These are phyloP conservation scores for Aspergillus glaucus DNA, from an alignment of 2,329 filamentous ascomycete genomes.

Conservation along the genomic window DNA sequence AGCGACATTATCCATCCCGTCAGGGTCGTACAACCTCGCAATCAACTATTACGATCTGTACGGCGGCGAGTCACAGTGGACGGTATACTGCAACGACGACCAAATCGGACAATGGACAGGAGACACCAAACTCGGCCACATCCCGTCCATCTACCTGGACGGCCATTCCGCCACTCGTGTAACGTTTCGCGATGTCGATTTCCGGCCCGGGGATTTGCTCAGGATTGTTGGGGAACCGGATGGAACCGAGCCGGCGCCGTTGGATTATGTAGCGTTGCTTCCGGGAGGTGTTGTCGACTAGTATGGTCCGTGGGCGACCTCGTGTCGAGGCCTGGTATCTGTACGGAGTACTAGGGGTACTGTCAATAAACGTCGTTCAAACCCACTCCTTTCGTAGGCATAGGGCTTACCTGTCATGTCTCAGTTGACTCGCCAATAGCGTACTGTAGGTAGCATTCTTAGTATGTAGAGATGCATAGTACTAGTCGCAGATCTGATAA, in stretches of 20 bases:
- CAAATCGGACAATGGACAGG: constrained; percentile 55
- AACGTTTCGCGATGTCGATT: constrained; percentile 49
- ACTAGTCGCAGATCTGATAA: no score
- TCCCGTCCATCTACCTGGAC: constrained; percentile 54
- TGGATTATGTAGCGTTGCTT: constrained; percentile 62
- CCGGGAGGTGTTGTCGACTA: constrained; percentile 54
- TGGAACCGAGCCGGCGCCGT: constrained; percentile 57
- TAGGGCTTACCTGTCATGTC: no score
- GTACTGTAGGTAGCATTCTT: no score
- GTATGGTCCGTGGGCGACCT: not conserved
- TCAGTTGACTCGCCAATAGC: no score
- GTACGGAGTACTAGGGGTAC: no score
- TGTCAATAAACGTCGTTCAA: no score
- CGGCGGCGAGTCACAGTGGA: constrained; percentile 52
- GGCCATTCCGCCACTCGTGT: constrained; percentile 59
- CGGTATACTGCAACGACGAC: constrained; percentile 49
- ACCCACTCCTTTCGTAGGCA: no score
- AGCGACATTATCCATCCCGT: constrained; percentile 18
- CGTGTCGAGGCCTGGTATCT: no score
- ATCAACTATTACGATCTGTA: constrained; percentile 62
- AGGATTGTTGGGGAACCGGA: constrained; percentile 53
- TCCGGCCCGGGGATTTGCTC: constrained; percentile 48
- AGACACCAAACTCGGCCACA: constrained; percentile 54
- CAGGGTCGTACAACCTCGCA: not conserved
- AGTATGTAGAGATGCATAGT: no score